Evolutionary conservation across 371 early-diverging fungal species (phyloP).

Genomic region (Nematocida ironsii): DNA sequence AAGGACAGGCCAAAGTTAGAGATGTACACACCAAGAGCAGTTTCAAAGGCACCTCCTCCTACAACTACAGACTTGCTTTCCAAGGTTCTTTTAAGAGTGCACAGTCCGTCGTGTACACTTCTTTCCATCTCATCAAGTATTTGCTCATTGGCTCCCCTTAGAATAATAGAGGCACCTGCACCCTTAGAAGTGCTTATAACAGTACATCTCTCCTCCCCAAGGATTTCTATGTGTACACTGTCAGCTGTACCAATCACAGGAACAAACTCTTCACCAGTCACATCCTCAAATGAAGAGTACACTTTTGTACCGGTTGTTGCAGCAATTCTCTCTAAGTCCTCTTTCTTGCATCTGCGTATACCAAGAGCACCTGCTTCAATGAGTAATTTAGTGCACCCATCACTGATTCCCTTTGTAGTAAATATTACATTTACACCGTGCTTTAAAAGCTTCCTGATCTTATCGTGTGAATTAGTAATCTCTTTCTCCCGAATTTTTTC

Average conservation of each 20-base stretch:
- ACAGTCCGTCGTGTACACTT: constrained; percentile 89
- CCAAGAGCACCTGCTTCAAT: constrained; percentile 87
- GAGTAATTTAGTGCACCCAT: constrained; percentile 90
- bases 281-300: constrained; percentile 87
- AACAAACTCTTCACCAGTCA: constrained; percentile 92
- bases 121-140: constrained; percentile 98
- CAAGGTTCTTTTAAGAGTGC: constrained; percentile 91
- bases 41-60: constrained; percentile 97
- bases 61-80: constrained; percentile 94
- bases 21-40: constrained; percentile 89
- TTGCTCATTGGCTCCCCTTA: constrained; percentile 96
- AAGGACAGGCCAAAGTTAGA: constrained; percentile 93
- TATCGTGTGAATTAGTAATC: constrained; percentile 86
- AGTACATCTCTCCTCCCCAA: constrained; percentile 87
- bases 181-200: constrained; percentile 79
- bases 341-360: constrained; percentile 90
- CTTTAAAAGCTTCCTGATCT: constrained; percentile 85
- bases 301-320: constrained; percentile 81
- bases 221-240: constrained; percentile 73
- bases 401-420: constrained; percentile 98
- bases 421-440: constrained; percentile 95
- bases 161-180: constrained; percentile 80
- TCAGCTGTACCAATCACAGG: constrained; percentile 88
- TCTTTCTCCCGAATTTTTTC: constrained; percentile 90
- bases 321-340: constrained; percentile 92